Percentiles rank a stretch among this genome's conserved stretches.
Evolutionary conservation across 2,329 filamentous ascomycete species (phyloP).

Genomic region (Ceratocystis colombiana): DNA sequence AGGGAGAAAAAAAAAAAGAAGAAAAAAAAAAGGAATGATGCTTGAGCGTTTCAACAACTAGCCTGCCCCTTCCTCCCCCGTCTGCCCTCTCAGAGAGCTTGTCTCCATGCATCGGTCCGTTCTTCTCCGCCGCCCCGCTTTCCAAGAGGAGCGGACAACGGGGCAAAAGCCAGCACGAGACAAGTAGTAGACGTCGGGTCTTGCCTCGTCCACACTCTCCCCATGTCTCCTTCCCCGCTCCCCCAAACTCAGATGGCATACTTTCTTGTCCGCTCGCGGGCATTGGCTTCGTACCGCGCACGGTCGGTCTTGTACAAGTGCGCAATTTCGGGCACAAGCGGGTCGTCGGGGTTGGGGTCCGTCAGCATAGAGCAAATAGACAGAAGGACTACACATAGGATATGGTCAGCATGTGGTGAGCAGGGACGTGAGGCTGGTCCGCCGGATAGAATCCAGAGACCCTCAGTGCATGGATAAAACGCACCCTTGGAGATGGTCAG

Average conservation of each 20-base stretch:
- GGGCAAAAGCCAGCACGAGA: background rate
- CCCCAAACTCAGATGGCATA: conserved; percentile 66
- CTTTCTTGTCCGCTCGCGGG: conserved; percentile 97
- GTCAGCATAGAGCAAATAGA: conserved; percentile 99
- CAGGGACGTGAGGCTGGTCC: background rate
- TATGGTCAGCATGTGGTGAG: conserved; percentile 14
- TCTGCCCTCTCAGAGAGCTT: background rate
- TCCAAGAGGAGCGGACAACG: background rate
- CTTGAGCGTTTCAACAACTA: conserved; percentile 12
- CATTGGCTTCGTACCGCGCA: conserved; percentile 88
- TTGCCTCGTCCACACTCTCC: conserved; percentile 1
- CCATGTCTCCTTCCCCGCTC: background rate
- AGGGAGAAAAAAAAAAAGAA: background rate
- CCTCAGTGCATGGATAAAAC: conserved; percentile 26
- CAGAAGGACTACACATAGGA: conserved; percentile 60
- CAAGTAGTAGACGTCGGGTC: background rate
- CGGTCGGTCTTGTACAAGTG: conserved; percentile 99
- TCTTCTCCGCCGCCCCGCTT: background rate
- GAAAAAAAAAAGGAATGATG: background rate
- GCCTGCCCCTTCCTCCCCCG: background rate
- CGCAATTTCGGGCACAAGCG: conserved; percentile 95
- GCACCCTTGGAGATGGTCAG: conserved; percentile 97
- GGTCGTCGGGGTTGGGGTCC: conserved; percentile 97
- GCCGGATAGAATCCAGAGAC: no score
- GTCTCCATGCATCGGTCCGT: background rate